Base-by-base conservation (phyloP, 2,329 filamentous ascomycete genomes). In the Sporothrix variecibatus region DNA sequence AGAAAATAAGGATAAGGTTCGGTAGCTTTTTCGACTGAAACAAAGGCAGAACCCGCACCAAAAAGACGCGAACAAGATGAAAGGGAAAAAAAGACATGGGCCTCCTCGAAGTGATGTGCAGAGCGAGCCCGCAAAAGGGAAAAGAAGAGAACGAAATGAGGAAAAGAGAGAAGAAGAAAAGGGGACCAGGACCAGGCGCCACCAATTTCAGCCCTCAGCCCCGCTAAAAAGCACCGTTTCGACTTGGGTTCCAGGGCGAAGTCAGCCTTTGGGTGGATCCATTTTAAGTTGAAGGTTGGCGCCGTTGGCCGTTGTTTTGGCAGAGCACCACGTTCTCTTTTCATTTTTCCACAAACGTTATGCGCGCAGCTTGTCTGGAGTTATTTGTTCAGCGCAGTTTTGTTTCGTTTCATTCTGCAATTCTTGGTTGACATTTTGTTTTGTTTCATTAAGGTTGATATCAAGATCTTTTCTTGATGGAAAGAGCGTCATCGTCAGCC, bases 1-100 rank as follows among this genome's bases (percentile, higher is more conserved):
- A 65, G 38, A 46, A 67, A 46, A 43, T 46, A 67, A 67, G 62
- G 62, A 43, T 67, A 67, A 67, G 62, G 62, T 67, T 46, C 34
- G 62, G 38, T 67, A 26, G 26, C n/a, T n/a, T 20, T 46, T 46
- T 17, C 12, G 62, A 28, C n/a, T 43, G 38, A 28, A 67, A 67
- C 62, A 46, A 28, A 67, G 62, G 62, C 38, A 46, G 38, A 15
- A 46, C 62, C 62, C 62, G 62, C 34, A 17, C 43, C 17, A 4
- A 49, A 49, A 49, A 12, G 23, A 28, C 9, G 60, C 4, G 60
- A 40, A 46, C 38, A n/a, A 64, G 60, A 65, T 28, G 62, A 65
- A 65, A 46, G 38, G 20, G 28, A 40, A 23, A 23, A 20, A 7
- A 12, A 40, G 40, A 43, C 2, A 43, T 43, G 12, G 40, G 40